Evolutionary conservation across 78 protist species (phyloP).

Genomic region (Andalucia godoyi): DNA sequence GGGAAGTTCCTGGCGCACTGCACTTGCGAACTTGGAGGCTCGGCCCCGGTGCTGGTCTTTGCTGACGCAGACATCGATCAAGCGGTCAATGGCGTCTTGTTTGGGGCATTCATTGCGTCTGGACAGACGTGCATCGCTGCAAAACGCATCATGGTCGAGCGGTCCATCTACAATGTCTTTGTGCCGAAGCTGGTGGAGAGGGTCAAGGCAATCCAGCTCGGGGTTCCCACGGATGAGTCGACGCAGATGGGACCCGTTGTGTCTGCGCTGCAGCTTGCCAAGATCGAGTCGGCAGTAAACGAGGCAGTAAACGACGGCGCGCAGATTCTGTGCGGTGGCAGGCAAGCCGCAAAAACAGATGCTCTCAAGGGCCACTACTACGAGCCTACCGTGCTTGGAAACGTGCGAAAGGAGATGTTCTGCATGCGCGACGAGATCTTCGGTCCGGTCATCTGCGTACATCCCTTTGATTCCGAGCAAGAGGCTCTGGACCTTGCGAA

Average conservation of each 20-base stretch:
- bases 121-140: conserved; percentile 71
- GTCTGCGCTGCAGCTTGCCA: background rate
- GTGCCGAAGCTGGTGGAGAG: background rate
- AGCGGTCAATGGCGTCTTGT: conserved; percentile 26
- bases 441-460: background rate
- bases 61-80: conserved; percentile 11
- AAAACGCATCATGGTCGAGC: no score
- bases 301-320: background rate
- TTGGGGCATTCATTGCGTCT: conserved; percentile 48
- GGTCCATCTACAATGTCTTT: background rate
- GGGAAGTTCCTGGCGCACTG: background rate
- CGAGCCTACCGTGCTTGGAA: background rate
- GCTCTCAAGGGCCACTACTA: background rate
- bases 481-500: background rate
- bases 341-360: background rate
- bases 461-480: background rate
- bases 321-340: background rate
- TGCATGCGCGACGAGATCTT: background rate
- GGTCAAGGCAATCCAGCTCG: background rate
- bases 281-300: background rate
- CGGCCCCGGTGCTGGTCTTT: conserved; percentile 62
- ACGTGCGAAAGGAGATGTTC: background rate
- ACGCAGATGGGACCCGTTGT: background rate
- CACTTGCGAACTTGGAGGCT: conserved; percentile 41
- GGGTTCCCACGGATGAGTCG: background rate